Conservation (phyloP, 2,329 filamentous ascomycete species). For the Rosellinia necatrix region DNA sequence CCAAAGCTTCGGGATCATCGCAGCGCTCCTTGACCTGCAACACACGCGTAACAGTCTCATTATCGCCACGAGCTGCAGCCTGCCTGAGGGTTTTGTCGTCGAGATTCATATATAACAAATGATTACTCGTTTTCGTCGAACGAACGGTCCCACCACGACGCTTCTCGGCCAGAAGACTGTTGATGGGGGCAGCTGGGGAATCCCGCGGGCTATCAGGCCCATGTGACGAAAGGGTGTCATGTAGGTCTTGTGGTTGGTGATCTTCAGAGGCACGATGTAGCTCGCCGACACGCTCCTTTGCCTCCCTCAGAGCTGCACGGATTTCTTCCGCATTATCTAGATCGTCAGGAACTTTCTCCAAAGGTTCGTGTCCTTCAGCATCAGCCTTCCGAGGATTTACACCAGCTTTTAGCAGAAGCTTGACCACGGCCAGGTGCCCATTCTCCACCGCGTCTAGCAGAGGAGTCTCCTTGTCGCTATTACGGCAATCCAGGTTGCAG, state of each 20-base stretch:
- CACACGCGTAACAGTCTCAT: slow-evolving; percentile 65
- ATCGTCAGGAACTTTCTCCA: slow-evolving; percentile 79
- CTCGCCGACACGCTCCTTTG: slow-evolving; percentile 59
- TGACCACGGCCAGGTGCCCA: slow-evolving; percentile 86
- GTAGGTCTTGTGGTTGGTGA: slow-evolving; percentile 53
- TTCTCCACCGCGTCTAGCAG: slow-evolving; percentile 97
- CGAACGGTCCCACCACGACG: slow-evolving; percentile 61
- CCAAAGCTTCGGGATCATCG: slow-evolving; percentile 83
- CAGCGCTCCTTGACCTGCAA: slow-evolving; percentile 64
- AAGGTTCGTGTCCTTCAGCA: slow-evolving; percentile 87
- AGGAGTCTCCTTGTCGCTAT: slow-evolving; percentile 87
- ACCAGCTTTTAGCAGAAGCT: slow-evolving; percentile 79
- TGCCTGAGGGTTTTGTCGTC: slow-evolving; percentile 65
- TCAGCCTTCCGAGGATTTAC: slow-evolving; percentile 92
- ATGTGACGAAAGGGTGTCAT: slow-evolving; percentile 57
- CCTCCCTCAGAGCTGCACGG: slow-evolving; percentile 66
- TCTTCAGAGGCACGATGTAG: slow-evolving; percentile 63
- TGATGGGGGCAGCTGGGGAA: slow-evolving; percentile 53
- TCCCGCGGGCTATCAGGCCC: slow-evolving; percentile 62
- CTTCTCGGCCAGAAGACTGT: slow-evolving; percentile 43
- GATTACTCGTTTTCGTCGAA: slow-evolving; percentile 67
- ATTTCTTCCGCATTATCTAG: slow-evolving; percentile 81
- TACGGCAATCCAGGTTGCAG: slow-evolving; percentile 79
- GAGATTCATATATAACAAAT: slow-evolving; percentile 65
- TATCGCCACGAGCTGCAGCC: slow-evolving; percentile 64